phyloP scores from a whole-genome alignment of 495 filamentous ascomycete species.

The Friedmanniomyces simplex region DNA sequence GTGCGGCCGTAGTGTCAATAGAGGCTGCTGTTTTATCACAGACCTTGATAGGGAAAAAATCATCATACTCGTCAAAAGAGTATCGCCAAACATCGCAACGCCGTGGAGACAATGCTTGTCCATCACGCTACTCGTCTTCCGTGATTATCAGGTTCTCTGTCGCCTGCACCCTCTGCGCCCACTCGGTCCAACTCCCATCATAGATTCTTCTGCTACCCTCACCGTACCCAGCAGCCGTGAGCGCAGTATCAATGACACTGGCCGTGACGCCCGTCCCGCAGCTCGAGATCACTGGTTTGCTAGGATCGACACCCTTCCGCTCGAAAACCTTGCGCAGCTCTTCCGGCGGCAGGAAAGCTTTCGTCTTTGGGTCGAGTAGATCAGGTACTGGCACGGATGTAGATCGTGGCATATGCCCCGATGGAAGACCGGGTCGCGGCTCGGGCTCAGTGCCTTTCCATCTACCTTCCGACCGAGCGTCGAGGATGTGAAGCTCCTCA shows the following conservation, averaged over 20 bases:
- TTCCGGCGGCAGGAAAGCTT: conserved; percentile 61
- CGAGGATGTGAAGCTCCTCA: conserved; percentile 75
- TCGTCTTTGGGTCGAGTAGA: conserved; percentile 71
- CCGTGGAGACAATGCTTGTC: neutral
- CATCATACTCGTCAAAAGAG: too few species aligned
- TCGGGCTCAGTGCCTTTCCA: conserved; percentile 79
- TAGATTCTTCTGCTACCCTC: conserved; percentile 62
- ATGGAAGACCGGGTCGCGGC: conserved; percentile 74
- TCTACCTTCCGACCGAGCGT: conserved; percentile 70
- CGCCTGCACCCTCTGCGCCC: conserved; percentile 22
- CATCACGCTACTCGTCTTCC: neutral
- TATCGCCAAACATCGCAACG: too few species aligned
- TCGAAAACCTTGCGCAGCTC: conserved; percentile 69
- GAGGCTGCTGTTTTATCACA: too few species aligned
- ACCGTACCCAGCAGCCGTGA: conserved; percentile 67
- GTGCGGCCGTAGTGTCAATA: too few species aligned
- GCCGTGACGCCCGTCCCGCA: conserved; percentile 96
- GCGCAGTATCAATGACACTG: conserved; percentile 79
- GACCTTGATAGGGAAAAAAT: too few species aligned
- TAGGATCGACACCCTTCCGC: conserved; percentile 62
- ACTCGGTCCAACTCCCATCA: conserved; percentile 85
- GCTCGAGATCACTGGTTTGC: conserved; percentile 75
- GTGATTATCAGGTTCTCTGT: conserved; percentile 21
- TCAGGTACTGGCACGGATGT: conserved; percentile 72
- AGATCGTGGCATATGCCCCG: conserved; percentile 84